Conservation (phyloP, 352 stramenopile species). For the Sclerospora graminicola region DNA sequence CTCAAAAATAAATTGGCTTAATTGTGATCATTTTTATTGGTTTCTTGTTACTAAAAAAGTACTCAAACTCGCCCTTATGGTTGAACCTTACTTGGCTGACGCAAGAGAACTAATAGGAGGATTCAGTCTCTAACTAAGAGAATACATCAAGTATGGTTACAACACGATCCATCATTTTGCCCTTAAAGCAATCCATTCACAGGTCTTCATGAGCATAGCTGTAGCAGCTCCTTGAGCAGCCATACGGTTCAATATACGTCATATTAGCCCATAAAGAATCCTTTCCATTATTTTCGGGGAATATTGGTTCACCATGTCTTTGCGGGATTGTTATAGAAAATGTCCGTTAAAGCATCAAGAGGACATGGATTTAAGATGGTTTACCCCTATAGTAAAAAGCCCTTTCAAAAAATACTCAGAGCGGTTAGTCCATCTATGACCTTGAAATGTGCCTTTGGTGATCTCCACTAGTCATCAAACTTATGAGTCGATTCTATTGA, state of each 20-base stretch:
- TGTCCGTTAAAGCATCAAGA: background rate
- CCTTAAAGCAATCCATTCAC: constrained; percentile 12
- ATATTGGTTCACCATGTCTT: constrained; percentile 81
- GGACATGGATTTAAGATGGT: too few relatives aligned
- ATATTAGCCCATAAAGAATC: constrained; percentile 52
- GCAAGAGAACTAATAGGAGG: constrained; percentile 55
- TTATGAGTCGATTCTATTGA: background rate
- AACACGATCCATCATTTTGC: background rate
- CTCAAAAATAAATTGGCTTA: too few relatives aligned
- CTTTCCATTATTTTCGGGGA: constrained; percentile 60
- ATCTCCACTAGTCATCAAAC: constrained; percentile 31
- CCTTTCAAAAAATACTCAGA: constrained; percentile 58
- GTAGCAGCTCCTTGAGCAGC: constrained; percentile 9
- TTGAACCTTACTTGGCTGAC: constrained; percentile 78
- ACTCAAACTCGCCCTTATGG: too few relatives aligned
- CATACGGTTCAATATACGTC: constrained; percentile 44
- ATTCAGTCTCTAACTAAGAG: constrained; percentile 7
- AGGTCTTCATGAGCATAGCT: constrained; percentile 39
- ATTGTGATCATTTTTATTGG: too few relatives aligned
- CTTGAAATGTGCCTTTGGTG: constrained; percentile 59
- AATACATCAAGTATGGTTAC: background rate
- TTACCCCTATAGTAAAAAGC: constrained; percentile 52
- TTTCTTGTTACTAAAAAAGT: too few relatives aligned
- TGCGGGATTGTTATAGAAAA: constrained; percentile 30
- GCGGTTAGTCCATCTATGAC: constrained; percentile 81